Conservation (phyloP, 2,329 filamentous ascomycete species). For the Hypoxylon sp. region DNA sequence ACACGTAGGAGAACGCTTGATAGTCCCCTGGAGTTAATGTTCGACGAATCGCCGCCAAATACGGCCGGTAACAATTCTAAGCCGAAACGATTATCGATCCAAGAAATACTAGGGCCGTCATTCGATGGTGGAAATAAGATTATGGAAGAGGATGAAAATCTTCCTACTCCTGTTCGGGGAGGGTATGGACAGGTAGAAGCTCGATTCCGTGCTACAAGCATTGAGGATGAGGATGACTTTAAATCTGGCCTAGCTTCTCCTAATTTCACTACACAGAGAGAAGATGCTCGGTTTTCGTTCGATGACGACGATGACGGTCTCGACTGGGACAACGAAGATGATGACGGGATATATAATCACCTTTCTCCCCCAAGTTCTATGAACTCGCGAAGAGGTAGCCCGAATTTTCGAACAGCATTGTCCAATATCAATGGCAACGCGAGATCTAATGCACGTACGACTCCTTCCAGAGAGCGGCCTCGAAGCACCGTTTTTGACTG, state of each 20-base stretch:
- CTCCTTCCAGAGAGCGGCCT: conserved; percentile 63
- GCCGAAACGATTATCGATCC: conserved; percentile 70
- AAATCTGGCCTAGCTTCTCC: conserved; percentile 48
- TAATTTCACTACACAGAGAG: conserved; percentile 56
- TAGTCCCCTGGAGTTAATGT: conserved; percentile 83
- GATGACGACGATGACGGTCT: conserved; percentile 73
- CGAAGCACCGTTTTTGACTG: conserved; percentile 83
- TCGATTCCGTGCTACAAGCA: conserved; percentile 46
- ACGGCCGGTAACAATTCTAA: conserved; percentile 66
- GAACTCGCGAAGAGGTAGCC: conserved; percentile 67
- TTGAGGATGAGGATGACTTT: conserved; percentile 47
- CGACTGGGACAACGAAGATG: conserved; percentile 73
- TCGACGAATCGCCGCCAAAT: conserved; percentile 81
- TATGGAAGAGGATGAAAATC: conserved; percentile 73
- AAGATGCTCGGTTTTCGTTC: conserved; percentile 68
- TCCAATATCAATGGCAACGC: conserved; percentile 66
- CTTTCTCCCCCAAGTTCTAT: conserved; percentile 72
- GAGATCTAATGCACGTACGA: conserved; percentile 56
- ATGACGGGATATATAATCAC: conserved; percentile 67
- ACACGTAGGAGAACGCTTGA: conserved; percentile 76
- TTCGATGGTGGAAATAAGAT: conserved; percentile 71
- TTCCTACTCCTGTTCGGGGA: conserved; percentile 65
- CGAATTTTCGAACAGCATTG: conserved; percentile 68
- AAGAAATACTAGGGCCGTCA: conserved; percentile 69
- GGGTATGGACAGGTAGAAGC: conserved; percentile 53